A percentile compares a stretch with the other conserved stretches of the same genome.
Evolutionary conservation across 2,329 filamentous ascomycete genomes (phyloP).

Genomic region (Fusarium keratoplasticum): DNA sequence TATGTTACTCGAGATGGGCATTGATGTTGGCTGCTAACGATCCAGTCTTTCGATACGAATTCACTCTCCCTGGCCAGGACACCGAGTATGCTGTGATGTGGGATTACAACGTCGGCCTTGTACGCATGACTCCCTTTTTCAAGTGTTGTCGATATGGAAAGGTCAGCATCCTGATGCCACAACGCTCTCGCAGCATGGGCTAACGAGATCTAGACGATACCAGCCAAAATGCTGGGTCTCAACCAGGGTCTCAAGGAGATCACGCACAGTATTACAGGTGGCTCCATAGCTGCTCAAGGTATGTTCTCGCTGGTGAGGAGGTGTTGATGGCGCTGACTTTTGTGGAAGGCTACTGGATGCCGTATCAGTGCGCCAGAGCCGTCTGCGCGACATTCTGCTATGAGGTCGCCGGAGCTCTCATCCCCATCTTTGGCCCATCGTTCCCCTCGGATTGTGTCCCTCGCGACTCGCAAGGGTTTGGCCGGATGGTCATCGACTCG

Average conservation of each 20-base stretch:
- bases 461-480: constrained; percentile 72
- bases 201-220: constrained; percentile 75
- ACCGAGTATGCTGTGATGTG: constrained; percentile 85
- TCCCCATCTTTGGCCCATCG: constrained; percentile 87
- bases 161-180: constrained; percentile 59
- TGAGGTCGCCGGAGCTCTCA: constrained; percentile 84
- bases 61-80: constrained; percentile 75
- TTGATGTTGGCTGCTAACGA: constrained; percentile 12
- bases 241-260: constrained; percentile 91
- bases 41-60: constrained; percentile 70
- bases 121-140: constrained; percentile 95
- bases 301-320: constrained; percentile 24
- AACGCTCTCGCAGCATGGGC: not conserved
- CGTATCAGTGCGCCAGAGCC: constrained; percentile 85
- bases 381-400: constrained; percentile 92
- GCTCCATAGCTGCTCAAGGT: constrained; percentile 91
- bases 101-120: constrained; percentile 96
- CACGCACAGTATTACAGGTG: constrained; percentile 93
- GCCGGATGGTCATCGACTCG: constrained; percentile 73
- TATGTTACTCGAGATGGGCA: constrained; percentile 51
- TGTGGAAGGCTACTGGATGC: constrained; percentile 91
- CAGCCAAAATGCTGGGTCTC: constrained; percentile 81
- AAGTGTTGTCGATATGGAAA: constrained; percentile 90
- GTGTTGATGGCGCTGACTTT: constrained; percentile 14
- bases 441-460: constrained; percentile 80